phyloP scores from a whole-genome alignment of 1,139 yeast genomes.

The Eremothecium cymbalariae region DNA sequence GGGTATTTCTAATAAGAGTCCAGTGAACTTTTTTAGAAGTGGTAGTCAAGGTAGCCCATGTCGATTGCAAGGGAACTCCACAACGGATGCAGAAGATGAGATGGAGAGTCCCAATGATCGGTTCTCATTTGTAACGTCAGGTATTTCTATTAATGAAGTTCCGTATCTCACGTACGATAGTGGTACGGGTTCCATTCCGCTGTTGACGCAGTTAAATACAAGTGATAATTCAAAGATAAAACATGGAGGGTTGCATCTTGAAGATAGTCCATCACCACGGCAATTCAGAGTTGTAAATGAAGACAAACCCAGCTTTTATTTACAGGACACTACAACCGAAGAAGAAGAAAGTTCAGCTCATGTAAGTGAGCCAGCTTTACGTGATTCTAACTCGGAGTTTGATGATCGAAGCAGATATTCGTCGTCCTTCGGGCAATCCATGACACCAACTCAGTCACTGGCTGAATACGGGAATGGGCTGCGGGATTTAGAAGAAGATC shows the following conservation, averaged over 20 bases:
- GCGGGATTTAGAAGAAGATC: constrained; percentile 2
- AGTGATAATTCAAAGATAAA: not conserved
- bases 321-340: constrained; percentile 19
- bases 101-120: constrained; percentile 12
- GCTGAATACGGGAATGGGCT: constrained; percentile 5
- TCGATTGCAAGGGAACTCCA: not conserved
- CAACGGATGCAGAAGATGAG: not conserved
- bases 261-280: constrained; percentile 12
- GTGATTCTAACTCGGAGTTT: not conserved
- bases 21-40: too few relatives aligned
- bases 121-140: constrained; percentile 22
- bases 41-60: constrained; percentile 1
- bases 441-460: not conserved
- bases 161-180: constrained; percentile 16
- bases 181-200: constrained; percentile 10
- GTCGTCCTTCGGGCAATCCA: not conserved
- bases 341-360: constrained; percentile 8
- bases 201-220: not conserved
- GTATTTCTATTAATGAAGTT: constrained; percentile 16
- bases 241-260: too few relatives aligned
- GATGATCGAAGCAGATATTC: not conserved
- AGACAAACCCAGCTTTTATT: constrained; percentile 24
- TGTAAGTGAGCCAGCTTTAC: not conserved
- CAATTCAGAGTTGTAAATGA: constrained; percentile 29
- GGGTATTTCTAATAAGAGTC: not conserved